Evolutionary conservation across 2,329 filamentous ascomycete genomes (phyloP), one percentile per base, ranked within the genome.

Genomic region (Rhynchosporium graminicola): DNA sequence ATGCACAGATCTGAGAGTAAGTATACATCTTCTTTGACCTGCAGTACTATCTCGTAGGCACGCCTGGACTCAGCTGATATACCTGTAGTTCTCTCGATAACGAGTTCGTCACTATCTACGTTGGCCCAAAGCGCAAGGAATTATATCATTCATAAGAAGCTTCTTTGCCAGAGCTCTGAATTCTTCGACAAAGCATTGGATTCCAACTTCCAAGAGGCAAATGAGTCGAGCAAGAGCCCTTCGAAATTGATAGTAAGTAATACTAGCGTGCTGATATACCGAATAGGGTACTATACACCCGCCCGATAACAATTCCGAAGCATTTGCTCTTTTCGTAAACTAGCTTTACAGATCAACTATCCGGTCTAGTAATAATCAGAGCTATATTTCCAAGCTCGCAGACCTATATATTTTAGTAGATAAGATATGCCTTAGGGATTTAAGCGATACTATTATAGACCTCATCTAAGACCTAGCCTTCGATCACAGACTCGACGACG

Each of bases 121-220:
- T 57, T 46, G 64, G 68, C 0, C 20, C 46, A 4, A 33, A 64
- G 8, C 28, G 31, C 6, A 47, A 65, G 6, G 12, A 60, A 2
- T 68, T 67, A 10, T 28, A 1, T n/a, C n/a, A 51, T 70, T 15
- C 62, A 68, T 47, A 63, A 67, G 43, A 60, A 63, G 4, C 62
- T 66, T 0, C 33, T 70, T 5, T 67, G 63, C 51, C 29, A 55
- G 12, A 52, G 38, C 7, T 65, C 65, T 0, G 43, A 61, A 0
- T 71, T 52, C 45, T 70, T 71, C 42, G 38, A 38, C 9, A 59
- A 54, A 2, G 65, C 67, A 1, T 55, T 69, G n/a, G 38, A 45
- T 3, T 46, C 60, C 3, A 13, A 36, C 1, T 66, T 59, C 42
- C 33, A 60, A 8, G 63, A 67, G 50, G 31, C 29, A 0, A 7